Evolutionary conservation across 2,329 filamentous ascomycete species (phyloP), one percentile per base, ranked within the genome.

Genomic region (Stagonosporopsis vannaccii): DNA sequence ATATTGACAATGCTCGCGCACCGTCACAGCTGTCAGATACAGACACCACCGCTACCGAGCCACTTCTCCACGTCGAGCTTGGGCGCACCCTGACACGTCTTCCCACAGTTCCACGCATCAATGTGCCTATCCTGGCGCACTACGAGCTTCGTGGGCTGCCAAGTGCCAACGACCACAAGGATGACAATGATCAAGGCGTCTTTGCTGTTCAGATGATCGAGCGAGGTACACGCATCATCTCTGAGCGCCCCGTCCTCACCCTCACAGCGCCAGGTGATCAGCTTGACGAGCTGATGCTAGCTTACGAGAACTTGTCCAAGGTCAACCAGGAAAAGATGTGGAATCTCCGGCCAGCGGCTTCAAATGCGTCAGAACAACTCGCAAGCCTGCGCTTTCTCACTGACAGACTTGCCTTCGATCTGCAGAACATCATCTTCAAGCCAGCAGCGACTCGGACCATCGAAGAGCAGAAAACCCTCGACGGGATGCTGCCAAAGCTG

Each of bases 161-260:
- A 20, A 33, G 13, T 25, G 28, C 22, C 20, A 37, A 11, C 8
- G 17, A 35, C 7, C 13, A 33, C 13, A 19, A 45, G 19, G 17
- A 32, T 20, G 32, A 26, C 15, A 37, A 26, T 12, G 44, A 53
- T 9, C 33, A 54, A 33, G 59, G 55, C 9, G 19, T 62, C 26
- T 64, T 65, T 30, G 61, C 63, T 6, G 61, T 41, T 1, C 23
- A 45, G 17, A 17, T 20, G 12, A 61, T 66, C 25, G 2, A 39
- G 15, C 22, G 20, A 36, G 63, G 61, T 35, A 65, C 58, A 1
- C 61, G 63, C 25, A 57, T 66, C 33, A 63, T 66, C 23, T 49
- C 39, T 20, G 63, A 66, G 33, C 58, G 44, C 11, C 53, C 59
- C 1, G 2, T 61, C 3, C 41, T 65, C 25, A 45, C 46, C 2